These are phyloP conservation scores for Stachybotrys chartarum DNA, from an alignment of 2,329 filamentous ascomycete species.

Conservation along the genomic window DNA sequence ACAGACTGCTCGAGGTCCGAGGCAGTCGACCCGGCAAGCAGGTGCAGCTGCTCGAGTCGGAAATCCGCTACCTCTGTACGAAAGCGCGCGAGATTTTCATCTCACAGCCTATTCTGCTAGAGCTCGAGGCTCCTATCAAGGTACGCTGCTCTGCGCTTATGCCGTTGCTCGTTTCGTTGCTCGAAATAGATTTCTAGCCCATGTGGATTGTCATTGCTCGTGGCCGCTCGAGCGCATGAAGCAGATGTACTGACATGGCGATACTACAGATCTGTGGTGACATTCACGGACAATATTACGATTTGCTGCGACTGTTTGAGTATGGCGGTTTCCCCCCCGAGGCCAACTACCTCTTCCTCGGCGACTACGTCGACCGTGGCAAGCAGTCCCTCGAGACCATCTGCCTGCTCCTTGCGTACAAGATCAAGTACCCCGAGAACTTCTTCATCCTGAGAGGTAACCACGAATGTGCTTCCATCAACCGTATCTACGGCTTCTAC, in stretches of 20 bases:
- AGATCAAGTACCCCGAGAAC: conserved; percentile 99
- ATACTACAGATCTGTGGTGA: conserved; percentile 84
- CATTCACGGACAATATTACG: conserved; percentile 99
- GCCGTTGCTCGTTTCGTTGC: conserved; percentile 2
- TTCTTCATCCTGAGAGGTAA: conserved; percentile 98
- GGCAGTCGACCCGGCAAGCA: conserved; percentile 98
- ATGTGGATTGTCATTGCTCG: no score
- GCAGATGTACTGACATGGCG: conserved; percentile 4
- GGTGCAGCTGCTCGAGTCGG: conserved; percentile 90
- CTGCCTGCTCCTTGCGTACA: conserved; percentile 92
- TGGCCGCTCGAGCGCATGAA: background rate
- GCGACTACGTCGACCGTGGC: conserved; percentile 97
- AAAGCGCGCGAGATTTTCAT: conserved; percentile 99
- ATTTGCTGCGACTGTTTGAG: conserved; percentile 93
- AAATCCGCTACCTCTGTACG: conserved; percentile 96
- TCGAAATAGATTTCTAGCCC: background rate
- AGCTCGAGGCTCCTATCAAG: conserved; percentile 98
- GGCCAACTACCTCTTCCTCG: conserved; percentile 98
- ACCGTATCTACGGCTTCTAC: conserved; percentile 99
- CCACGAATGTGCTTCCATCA: conserved; percentile 98
- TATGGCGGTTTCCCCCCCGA: conserved; percentile 97
- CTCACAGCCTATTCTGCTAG: conserved; percentile 93
- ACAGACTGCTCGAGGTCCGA: conserved; percentile 93
- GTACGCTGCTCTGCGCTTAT: conserved; percentile 40
- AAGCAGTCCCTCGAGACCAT: conserved; percentile 99